Percentiles rank a stretch among this genome's conserved stretches.
Conservation (phyloP, 1,139 yeast genomes). For the Blastobotrys arbuscula region DNA sequence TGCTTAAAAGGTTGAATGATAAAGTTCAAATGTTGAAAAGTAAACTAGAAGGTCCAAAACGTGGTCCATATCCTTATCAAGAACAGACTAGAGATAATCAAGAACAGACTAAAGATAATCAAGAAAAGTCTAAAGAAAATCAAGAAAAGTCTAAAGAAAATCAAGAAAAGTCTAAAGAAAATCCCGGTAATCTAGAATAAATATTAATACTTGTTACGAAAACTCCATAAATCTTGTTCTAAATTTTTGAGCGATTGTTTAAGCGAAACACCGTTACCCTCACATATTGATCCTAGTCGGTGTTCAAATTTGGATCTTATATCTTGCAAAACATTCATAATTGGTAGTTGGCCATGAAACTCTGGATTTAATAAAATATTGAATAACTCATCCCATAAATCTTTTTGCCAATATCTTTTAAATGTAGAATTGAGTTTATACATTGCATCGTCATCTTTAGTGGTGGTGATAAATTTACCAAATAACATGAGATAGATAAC, state of each 20-base stretch:
- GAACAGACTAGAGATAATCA: background rate
- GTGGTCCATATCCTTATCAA: constrained; percentile 24
- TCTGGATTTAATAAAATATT: constrained; percentile 58
- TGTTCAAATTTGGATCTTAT: constrained; percentile 43
- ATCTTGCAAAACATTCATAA: constrained; percentile 36
- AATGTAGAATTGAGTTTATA: constrained; percentile 43
- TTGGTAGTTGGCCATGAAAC: constrained; percentile 36
- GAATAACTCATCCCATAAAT: constrained; percentile 67
- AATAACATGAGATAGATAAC: constrained; percentile 67
- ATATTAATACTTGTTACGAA: background rate
- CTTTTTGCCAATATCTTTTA: constrained; percentile 74
- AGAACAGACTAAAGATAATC: background rate
- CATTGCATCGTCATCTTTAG: constrained; percentile 15
- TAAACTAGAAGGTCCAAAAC: constrained; percentile 15
- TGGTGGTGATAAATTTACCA: constrained; percentile 41
- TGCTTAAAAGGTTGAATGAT: constrained; percentile 16
- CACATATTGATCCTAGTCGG: constrained; percentile 38
- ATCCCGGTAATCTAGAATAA: constrained; percentile 9
- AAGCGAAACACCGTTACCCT: constrained; percentile 23
- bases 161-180: background rate
- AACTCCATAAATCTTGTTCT: constrained; percentile 5
- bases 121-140: background rate
- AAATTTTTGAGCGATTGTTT: constrained; percentile 20
- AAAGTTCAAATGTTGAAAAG: constrained; percentile 7
- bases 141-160: constrained; percentile 7